A percentile compares a stretch with the other conserved stretches of the same genome.
phyloP scores from a whole-genome alignment of 495 filamentous ascomycete genomes.

The Neurospora tetrasperma region DNA sequence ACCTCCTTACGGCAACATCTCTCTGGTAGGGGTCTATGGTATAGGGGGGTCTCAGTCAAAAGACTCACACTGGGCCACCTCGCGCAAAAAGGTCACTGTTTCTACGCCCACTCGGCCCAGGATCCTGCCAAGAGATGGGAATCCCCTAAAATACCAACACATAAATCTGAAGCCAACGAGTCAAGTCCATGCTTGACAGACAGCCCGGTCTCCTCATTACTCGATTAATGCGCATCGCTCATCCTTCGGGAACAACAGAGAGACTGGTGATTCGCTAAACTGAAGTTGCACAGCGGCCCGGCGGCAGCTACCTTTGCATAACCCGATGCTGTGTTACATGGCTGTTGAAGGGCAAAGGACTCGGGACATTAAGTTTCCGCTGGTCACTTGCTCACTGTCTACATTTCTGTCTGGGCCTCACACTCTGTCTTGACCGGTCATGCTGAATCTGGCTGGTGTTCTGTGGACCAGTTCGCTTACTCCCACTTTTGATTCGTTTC shows the following conservation, averaged over 20 bases:
- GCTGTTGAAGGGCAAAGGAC: background rate
- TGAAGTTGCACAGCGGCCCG: background rate
- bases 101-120: background rate
- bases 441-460: background rate
- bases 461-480: constrained; percentile 20
- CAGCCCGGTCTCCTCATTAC: background rate
- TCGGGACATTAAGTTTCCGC: background rate
- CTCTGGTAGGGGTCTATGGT: background rate
- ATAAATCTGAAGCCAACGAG: background rate
- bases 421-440: background rate
- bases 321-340: background rate
- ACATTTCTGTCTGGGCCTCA: background rate
- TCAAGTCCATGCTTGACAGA: background rate
- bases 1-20: background rate
- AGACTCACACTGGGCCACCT: background rate
- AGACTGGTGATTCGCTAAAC: background rate
- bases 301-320: background rate
- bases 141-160: background rate
- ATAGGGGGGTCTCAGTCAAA: background rate
- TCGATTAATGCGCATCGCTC: background rate
- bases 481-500: constrained; percentile 19
- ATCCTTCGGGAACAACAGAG: background rate
- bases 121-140: background rate
- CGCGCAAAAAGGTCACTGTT: background rate
- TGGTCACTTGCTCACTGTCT: background rate